Percentiles rank a stretch among this genome's conserved stretches.
Evolutionary conservation across 257 asterid genomes (phyloP).

Genomic region (Thymus mandschuricus): DNA sequence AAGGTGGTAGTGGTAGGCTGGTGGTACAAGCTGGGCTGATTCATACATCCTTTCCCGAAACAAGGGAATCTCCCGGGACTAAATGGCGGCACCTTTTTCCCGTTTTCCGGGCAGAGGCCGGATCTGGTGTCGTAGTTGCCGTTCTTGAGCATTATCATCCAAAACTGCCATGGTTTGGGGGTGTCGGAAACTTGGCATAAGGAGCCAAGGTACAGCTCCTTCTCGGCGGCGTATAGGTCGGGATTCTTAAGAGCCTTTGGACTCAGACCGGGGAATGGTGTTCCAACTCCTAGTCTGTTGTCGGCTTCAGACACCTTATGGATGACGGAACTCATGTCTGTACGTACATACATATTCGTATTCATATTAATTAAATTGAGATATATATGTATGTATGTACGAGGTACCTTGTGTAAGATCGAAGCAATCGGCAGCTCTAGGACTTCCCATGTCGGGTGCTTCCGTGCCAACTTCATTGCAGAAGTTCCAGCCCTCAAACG

Average conservation of each 20-base stretch:
- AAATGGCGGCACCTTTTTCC: conserved; percentile 57
- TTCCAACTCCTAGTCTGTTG: conserved; percentile 62
- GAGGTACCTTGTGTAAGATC: conserved; percentile 31
- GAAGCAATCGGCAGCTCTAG: conserved; percentile 77
- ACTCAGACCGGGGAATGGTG: conserved; percentile 51
- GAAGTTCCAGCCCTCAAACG: conserved; percentile 66
- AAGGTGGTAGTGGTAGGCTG: conserved; percentile 35
- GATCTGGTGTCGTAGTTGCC: conserved; percentile 67
- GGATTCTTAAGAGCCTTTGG: conserved; percentile 45
- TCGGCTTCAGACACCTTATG: conserved; percentile 60
- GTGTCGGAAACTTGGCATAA: conserved; percentile 59
- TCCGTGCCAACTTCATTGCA: conserved; percentile 76
- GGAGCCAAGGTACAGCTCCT: conserved; percentile 67
- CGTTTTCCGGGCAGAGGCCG: conserved; percentile 63
- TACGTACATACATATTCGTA: no score
- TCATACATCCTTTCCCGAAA: conserved; percentile 73
- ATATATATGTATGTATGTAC: not conserved
- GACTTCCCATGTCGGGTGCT: conserved; percentile 65
- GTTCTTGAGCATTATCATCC: conserved; percentile 76
- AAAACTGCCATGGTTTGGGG: conserved; percentile 73
- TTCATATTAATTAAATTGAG: no score
- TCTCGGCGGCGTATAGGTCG: conserved; percentile 64
- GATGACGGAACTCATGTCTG: conserved; percentile 32
- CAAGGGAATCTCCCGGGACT: conserved; percentile 63
- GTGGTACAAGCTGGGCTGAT: conserved; percentile 53